Evolutionary conservation across 2,329 filamentous ascomycete genomes (phyloP), one percentile per base, ranked within the genome.

Genomic region (Diaporthe aspalathi): DNA sequence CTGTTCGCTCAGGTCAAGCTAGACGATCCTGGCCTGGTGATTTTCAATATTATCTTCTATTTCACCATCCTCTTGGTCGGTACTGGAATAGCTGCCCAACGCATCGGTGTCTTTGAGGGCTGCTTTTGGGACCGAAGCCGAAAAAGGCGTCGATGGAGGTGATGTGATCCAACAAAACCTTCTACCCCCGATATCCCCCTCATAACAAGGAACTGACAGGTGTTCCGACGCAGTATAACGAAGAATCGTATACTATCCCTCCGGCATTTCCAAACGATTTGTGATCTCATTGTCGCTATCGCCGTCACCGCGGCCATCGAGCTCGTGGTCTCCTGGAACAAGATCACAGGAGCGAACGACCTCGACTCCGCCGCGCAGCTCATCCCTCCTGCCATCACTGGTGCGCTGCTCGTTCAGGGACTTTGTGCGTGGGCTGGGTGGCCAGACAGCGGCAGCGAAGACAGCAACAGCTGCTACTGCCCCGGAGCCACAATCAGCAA

Each of bases 341-440:
- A 70, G 24, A 72, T 76, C 45, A 56, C 16, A 22, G 66, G 65
- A 12, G 76, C 79, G 45, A 82, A 76, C 14, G 79, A 76, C 56
- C 81, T 57, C 83, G 50, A 70, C 38, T 67, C 74, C 7, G 72
- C 73, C 16, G 73, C 74, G 1, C 75, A 76, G 71, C 67, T 76
- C 47, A 71, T 75, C 2, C 74, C 75, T 1, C 60, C 62, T 45
- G 27, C 66, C 20, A 45, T 72, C 53, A 73, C 67, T 22, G 72
- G 54, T 12, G 70, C 70, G 47, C 67, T 67, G 27, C 38, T 73
- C 12, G 24, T 65, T 32, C 72, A 50, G 35, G 57, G 67, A 45
- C 27, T 72, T 17, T 65, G 49, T 52, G 35, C 68, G 6, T 72
- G 72, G 70, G 52, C 65, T n/a, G 16, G 35, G n/a, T 49, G 29